Base-by-base conservation (phyloP, 805 yeast species). In the Candida berthetii region DNA sequence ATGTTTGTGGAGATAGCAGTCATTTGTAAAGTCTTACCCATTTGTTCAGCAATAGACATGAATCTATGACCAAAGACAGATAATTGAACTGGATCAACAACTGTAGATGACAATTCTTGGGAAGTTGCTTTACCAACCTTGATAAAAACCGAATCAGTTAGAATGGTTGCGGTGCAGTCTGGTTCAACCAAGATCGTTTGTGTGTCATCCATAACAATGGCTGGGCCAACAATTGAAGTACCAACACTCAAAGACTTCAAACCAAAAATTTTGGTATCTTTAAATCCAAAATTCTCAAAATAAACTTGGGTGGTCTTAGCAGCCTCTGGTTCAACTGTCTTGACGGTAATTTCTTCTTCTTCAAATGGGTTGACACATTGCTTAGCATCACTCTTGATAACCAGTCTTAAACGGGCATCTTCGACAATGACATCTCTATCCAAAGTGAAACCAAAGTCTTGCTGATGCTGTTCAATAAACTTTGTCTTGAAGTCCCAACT, bases 21-120 rank as follows among this genome's bases (percentile, higher is more conserved):
- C 55, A 66, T 67, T 46, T 68, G 73, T 31, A 71, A 54, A 2
- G 75, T 69, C 42, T 68, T 59, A 36, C 69, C 65, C 76, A 71
- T 71, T 41, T 65, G 66, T 40, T 71, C 75, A 16, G 78, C 78
- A 57, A 73, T 71, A 9, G 72, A 62, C 74, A 70, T 70, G 55
- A 71, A 71, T 53, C 76, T 61, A 50, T 69, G 66, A 14, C 69
- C 63, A 47, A 71, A 71, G 16, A 71, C 61, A 3, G 75, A 65
- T 32, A 69, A 46, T 44, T 62, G 72, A 36, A 70, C 61, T 2
- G 75, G 74, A 48, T 70, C 75, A 43, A 67, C 66, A 34, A 34
- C 28, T n/a, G 36, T 34, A 68, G 7, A 72, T 64, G 50, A 70
- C 55, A 59, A 70, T 68, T 32, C 69, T 52, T 18, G 75, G 69